Conservation (phyloP, 257 asterid genomes). For the Solanum paucissectum region DNA sequence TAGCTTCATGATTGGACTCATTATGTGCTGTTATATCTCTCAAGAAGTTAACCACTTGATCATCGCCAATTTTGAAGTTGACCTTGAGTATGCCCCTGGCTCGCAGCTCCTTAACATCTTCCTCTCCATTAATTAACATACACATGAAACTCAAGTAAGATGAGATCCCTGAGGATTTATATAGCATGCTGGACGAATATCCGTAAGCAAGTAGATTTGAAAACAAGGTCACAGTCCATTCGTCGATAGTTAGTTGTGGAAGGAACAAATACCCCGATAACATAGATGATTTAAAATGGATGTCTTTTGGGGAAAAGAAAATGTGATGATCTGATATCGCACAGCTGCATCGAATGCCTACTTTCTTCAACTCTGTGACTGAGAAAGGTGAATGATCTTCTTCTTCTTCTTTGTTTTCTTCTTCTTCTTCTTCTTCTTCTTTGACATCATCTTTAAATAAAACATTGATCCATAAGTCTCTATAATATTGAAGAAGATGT, state of each 20-base stretch:
- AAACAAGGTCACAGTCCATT: background rate
- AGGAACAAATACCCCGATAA: background rate
- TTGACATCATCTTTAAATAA: background rate
- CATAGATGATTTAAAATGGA: background rate
- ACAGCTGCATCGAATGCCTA: background rate
- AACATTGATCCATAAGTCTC: background rate
- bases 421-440: background rate
- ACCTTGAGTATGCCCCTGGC: background rate
- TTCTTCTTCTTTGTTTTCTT: background rate
- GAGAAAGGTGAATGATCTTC: background rate
- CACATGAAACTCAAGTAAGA: background rate
- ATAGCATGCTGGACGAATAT: background rate
- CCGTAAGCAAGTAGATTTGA: background rate
- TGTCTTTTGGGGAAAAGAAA: background rate
- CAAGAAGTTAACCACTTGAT: background rate
- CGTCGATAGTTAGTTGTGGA: background rate
- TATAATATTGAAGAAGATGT: background rate
- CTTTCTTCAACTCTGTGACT: background rate
- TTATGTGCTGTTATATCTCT: background rate
- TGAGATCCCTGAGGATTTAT: background rate
- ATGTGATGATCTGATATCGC: background rate
- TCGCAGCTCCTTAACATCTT: background rate
- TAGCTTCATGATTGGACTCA: background rate
- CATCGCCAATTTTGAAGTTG: background rate
- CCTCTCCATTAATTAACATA: too few relatives aligned